Conservation (phyloP, 768 basidiomycete species). For the Coprinopsis sp. region DNA sequence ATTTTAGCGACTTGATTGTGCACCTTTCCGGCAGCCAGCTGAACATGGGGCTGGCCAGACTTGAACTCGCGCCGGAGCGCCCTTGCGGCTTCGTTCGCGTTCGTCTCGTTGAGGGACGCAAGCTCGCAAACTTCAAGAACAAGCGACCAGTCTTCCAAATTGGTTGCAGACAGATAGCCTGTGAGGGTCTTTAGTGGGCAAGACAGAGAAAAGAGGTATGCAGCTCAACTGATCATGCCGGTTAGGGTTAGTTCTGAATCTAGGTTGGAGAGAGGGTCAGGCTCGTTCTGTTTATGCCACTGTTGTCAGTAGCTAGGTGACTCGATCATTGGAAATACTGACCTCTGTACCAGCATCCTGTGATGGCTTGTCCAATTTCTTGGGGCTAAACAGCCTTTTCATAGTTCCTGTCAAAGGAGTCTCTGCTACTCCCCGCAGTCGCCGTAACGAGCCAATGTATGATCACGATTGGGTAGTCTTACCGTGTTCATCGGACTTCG, state of each 20-base stretch:
- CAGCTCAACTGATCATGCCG: conserved; percentile 62
- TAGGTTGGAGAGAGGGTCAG: conserved; percentile 24
- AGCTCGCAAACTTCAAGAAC: conserved; percentile 85
- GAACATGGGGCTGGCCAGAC: conserved; percentile 73
- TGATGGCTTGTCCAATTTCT: too few relatives aligned
- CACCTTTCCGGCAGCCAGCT: conserved; percentile 73
- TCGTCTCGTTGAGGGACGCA: conserved; percentile 63
- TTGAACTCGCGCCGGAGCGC: conserved; percentile 86
- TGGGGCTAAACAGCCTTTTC: too few relatives aligned
- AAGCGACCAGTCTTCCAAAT: conserved; percentile 77
- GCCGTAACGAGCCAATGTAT: too few relatives aligned
- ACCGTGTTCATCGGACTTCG: too few relatives aligned
- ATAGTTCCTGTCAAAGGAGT: too few relatives aligned
- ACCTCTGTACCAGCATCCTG: too few relatives aligned
- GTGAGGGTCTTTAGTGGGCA: not conserved
- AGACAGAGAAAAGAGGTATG: not conserved
- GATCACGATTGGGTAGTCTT: too few relatives aligned
- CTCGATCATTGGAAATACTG: too few relatives aligned
- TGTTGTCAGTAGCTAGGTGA: not conserved
- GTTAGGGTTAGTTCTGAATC: conserved; percentile 51
- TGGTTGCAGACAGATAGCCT: conserved; percentile 74
- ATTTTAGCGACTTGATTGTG: conserved; percentile 21
- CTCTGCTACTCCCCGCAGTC: too few relatives aligned
- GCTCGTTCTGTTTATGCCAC: not conserved
- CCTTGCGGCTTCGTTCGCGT: conserved; percentile 80